Base-by-base conservation (phyloP, 73 alveolate genomes). In the Symbiodinium natans region DNA sequence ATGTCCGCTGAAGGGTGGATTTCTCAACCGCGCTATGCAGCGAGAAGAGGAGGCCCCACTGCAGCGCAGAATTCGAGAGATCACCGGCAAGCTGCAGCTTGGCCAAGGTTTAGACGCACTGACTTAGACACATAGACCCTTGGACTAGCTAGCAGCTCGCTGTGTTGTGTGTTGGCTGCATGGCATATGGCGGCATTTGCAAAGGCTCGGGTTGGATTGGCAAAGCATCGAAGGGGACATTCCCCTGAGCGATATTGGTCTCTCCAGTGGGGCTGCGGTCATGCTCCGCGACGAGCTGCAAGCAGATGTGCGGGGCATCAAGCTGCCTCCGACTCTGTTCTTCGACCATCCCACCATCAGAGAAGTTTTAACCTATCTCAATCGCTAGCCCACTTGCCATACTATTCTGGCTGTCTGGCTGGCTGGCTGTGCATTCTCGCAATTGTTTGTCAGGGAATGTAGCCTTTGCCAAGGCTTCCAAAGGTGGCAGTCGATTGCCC, bases 1-100 rank as follows among this genome's bases (percentile, higher is more conserved):
- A n/a, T n/a, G n/a, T n/a, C n/a, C n/a, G n/a, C n/a, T n/a, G n/a
- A n/a, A 63, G 80, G 80, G 80, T 63, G 80, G 80, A 29, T 63
- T 63, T 63, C 36, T 63, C 38, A 63, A 63, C 80, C 80, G 80
- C 80, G 80, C 80, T 9, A 63, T 63, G 80, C 80, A 63, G 80
- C 29, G 80, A 63, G 80, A 63, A 63, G 80, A 63, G 80, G 80
- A 63, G 19, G 80, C 80, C 3, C 80, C 80, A 3, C 39, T 63
- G 31, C 80, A 63, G 36, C 80, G 80, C 39, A 63, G 80, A 63
- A 63, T 63, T 13, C 80, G 27, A n/a, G 38, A 63, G 80, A 63
- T 63, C 33, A 9, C 80, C 11, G 80, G 80, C 80, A 23, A 63
- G 80, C 36, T 63, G 80, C 36, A 17, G 33, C 80, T 63, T 63